phyloP scores from a whole-genome alignment of 2,329 filamentous ascomycete genomes.

The Decorospora gaudefroyi region DNA sequence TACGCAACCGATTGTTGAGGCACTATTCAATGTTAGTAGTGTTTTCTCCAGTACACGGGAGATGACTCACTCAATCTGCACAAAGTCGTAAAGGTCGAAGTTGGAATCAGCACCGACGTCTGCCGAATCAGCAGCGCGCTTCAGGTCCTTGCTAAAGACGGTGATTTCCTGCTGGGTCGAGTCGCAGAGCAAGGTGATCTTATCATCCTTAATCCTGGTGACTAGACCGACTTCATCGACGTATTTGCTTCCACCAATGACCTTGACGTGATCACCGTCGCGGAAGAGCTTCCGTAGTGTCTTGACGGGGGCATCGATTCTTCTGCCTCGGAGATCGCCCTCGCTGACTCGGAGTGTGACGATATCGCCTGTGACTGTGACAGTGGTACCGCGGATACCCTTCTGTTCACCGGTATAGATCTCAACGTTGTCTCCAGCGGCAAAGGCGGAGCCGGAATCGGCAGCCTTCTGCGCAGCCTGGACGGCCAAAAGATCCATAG shows the following conservation, averaged over 20 bases:
- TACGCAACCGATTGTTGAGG: conserved; percentile 88
- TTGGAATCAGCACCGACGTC: conserved; percentile 83
- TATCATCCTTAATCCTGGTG: conserved; percentile 88
- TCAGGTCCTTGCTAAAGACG: conserved; percentile 95
- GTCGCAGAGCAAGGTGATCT: conserved; percentile 90
- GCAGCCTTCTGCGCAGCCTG: conserved; percentile 87
- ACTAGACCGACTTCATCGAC: conserved; percentile 97
- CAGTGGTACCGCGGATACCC: conserved; percentile 82
- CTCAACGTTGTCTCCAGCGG: conserved; percentile 94
- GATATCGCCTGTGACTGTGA: conserved; percentile 87
- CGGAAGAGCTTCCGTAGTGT: conserved; percentile 90
- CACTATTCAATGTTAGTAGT: conserved; percentile 49
- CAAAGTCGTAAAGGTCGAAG: conserved; percentile 89
- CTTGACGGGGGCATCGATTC: conserved; percentile 90
- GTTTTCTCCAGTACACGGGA: background rate
- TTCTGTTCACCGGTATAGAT: conserved; percentile 95
- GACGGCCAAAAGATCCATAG: conserved; percentile 87
- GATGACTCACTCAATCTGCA: conserved; percentile 76
- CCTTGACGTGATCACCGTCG: conserved; percentile 96
- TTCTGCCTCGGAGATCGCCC: conserved; percentile 79
- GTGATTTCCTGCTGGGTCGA: conserved; percentile 92
- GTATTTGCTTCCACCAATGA: conserved; percentile 93
- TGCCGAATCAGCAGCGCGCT: conserved; percentile 89
- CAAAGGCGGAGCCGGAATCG: conserved; percentile 78
- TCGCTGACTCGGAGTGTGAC: conserved; percentile 85